A percentile compares a stretch with the other conserved stretches of the same genome.
phyloP scores from a whole-genome alignment of 2,329 filamentous ascomycete genomes.

The Neonectria faginata region DNA sequence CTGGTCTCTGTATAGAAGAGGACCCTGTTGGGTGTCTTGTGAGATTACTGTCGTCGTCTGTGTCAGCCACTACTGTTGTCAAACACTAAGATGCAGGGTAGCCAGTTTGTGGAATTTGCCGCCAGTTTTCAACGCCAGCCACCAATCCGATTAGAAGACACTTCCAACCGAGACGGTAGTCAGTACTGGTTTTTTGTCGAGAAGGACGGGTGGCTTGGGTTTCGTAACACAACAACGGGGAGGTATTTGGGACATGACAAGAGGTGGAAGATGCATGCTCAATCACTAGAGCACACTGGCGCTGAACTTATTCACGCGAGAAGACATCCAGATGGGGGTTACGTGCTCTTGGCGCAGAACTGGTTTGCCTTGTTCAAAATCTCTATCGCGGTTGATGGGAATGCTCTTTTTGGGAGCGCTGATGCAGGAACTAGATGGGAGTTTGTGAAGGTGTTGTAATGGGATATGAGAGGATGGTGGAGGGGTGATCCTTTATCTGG shows the following conservation, averaged over 20 bases:
- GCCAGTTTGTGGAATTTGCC: too few relatives aligned
- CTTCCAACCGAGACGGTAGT: background rate
- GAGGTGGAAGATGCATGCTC: background rate
- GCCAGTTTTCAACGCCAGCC: too few relatives aligned
- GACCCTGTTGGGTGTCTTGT: too few relatives aligned
- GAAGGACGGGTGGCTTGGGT: background rate
- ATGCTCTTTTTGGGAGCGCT: background rate
- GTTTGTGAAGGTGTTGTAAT: background rate
- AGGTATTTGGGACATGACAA: background rate
- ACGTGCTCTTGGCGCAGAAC: background rate
- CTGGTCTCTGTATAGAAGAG: too few relatives aligned
- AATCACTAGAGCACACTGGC: background rate
- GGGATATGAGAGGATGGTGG: background rate
- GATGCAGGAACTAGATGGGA: background rate
- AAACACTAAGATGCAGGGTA: too few relatives aligned
- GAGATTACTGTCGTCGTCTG: too few relatives aligned
- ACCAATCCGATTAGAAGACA: background rate
- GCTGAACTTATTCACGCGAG: background rate
- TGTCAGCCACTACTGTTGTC: too few relatives aligned
- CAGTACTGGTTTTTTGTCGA: background rate
- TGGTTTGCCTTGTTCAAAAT: background rate
- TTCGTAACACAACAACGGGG: background rate
- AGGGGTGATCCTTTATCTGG: background rate
- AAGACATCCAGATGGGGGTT: background rate
- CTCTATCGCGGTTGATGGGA: background rate